Evolutionary conservation across 768 basidiomycete species (phyloP).

Genomic region (Lactarius deliciosus): DNA sequence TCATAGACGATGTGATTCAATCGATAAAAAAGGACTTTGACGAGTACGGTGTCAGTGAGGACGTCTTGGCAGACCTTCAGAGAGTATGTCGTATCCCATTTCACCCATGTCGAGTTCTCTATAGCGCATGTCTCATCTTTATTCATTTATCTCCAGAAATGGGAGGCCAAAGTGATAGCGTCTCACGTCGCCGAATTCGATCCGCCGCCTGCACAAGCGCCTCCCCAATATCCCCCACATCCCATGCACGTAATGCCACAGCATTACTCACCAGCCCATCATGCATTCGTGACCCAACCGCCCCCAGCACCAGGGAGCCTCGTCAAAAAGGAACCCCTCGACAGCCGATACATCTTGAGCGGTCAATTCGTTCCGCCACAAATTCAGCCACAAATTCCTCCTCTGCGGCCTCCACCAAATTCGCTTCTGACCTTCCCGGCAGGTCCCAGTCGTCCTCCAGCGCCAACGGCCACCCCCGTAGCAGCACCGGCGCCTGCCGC

Average conservation of each 20-base stretch:
- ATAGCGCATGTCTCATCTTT: conserved; percentile 26
- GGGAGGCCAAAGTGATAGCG: conserved; percentile 93
- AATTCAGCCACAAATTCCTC: conserved; percentile 61
- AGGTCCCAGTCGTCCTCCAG: conserved; percentile 42
- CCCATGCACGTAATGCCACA: conserved; percentile 49
- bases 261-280: conserved; percentile 39
- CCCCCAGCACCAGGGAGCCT: conserved; percentile 46
- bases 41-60: conserved; percentile 89
- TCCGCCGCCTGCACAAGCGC: conserved; percentile 45
- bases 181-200: conserved; percentile 96
- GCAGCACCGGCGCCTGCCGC: conserved; percentile 48
- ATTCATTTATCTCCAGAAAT: conserved; percentile 60
- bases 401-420: conserved; percentile 31
- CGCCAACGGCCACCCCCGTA: conserved; percentile 51
- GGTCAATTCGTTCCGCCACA: conserved; percentile 58
- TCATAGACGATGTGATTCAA: conserved; percentile 95
- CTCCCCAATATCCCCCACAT: conserved; percentile 55
- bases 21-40: conserved; percentile 93
- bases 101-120: conserved; percentile 23
- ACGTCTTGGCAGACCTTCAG: conserved; percentile 85
- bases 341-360: conserved; percentile 63
- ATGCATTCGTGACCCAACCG: conserved; percentile 33
- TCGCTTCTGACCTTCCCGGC: conserved; percentile 26
- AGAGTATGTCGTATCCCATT: conserved; percentile 58
- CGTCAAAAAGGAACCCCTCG: conserved; percentile 75